Evolutionary conservation across 2,329 filamentous ascomycete genomes (phyloP).

Genomic region (Ophiostoma novo-ulmi): DNA sequence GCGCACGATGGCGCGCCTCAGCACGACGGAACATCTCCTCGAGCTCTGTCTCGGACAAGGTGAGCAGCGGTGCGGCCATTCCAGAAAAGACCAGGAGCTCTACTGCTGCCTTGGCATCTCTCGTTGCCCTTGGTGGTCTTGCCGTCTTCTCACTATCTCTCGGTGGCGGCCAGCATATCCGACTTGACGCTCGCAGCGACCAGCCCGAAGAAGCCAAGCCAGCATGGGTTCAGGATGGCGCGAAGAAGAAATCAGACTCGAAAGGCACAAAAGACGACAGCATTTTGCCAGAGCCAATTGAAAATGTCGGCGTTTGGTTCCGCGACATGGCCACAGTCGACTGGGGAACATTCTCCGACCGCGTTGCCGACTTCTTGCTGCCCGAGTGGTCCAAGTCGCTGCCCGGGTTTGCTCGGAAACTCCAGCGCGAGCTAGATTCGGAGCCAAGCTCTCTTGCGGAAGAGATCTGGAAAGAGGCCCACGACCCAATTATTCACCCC

Average conservation of each 20-base stretch:
- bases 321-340: slow-evolving; percentile 51
- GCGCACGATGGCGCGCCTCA: neutral
- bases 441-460: slow-evolving; percentile 81
- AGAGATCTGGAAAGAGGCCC: slow-evolving; percentile 89
- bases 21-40: neutral
- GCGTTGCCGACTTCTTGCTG: slow-evolving; percentile 64
- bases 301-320: slow-evolving; percentile 35
- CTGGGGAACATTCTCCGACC: slow-evolving; percentile 51
- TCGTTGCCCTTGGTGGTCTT: slow-evolving; percentile 17
- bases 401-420: slow-evolving; percentile 71
- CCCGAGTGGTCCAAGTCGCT: slow-evolving; percentile 77
- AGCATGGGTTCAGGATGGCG: slow-evolving; percentile 36
- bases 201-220: slow-evolving; percentile 5
- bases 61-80: neutral
- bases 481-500: slow-evolving; percentile 75
- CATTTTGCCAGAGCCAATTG: neutral
- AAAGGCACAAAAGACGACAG: slow-evolving; percentile 44
- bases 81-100: neutral
- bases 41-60: neutral
- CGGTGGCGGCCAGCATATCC: slow-evolving; percentile 16
- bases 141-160: slow-evolving; percentile 13
- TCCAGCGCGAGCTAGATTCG: slow-evolving; percentile 84
- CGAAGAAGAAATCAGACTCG: slow-evolving; percentile 42
- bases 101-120: neutral
- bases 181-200: slow-evolving; percentile 14